Evolutionary conservation across 139 green algal genomes (phyloP).

Genomic region (Chlamydomonas eustigma): DNA sequence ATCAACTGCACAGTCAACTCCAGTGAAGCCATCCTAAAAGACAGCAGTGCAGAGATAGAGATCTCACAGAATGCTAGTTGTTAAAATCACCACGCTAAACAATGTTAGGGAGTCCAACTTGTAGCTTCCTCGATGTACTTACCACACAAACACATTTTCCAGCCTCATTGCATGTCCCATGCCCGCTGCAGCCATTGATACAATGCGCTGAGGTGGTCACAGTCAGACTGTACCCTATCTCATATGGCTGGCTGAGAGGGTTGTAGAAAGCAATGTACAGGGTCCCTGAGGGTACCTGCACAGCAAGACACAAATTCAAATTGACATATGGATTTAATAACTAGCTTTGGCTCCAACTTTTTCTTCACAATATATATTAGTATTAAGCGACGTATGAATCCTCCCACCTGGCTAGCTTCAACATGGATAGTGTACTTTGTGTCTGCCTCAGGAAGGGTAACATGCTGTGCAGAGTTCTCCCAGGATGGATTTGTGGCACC

Average conservation of each 20-base stretch:
- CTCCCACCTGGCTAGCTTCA: slow-evolving; percentile 9
- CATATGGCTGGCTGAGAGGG: slow-evolving; percentile 33
- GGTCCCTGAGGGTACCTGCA: slow-evolving; percentile 12
- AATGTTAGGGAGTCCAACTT: no score
- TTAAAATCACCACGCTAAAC: no score
- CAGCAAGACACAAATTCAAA: no score
- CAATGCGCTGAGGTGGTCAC: slow-evolving; percentile 30
- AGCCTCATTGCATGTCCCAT: slow-evolving; percentile 45
- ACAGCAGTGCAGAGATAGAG: background rate
- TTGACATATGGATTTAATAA: no score
- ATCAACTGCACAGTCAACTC: slow-evolving; percentile 56
- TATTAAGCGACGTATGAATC: no score
- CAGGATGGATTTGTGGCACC: background rate
- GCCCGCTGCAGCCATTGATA: slow-evolving; percentile 48
- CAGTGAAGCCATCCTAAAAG: slow-evolving; percentile 27
- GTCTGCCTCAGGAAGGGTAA: background rate
- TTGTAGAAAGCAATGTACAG: slow-evolving; percentile 49
- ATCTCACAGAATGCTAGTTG: background rate
- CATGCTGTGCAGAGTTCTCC: background rate
- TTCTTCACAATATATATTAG: no score
- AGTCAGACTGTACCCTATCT: slow-evolving; percentile 44
- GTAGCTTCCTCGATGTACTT: no score
- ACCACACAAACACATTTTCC: slow-evolving; percentile 47
- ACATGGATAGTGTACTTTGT: background rate
- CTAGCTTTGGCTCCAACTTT: no score